A percentile compares a stretch with the other conserved stretches of the same genome.
Evolutionary conservation across 73 alveolate species (phyloP).

Genomic region (Tetrahymena borealis): DNA sequence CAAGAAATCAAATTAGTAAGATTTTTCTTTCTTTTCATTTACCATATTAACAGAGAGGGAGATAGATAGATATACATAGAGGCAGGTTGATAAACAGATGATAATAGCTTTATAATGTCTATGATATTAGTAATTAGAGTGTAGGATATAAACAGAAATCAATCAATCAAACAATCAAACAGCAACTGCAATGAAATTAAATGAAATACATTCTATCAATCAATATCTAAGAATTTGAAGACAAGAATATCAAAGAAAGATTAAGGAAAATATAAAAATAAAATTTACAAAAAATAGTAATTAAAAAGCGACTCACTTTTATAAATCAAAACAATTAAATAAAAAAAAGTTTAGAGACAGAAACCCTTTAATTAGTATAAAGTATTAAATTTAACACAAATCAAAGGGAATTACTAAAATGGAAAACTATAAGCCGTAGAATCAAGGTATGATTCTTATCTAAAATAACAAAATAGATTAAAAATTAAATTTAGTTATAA

Average conservation of each 20-base stretch:
- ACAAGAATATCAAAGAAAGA: not conserved
- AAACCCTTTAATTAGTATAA: not conserved
- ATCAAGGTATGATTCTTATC: not conserved
- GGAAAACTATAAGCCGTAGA: not conserved
- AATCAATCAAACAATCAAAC: no score
- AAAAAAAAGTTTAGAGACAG: not conserved
- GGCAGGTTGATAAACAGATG: no score
- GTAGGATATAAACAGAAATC: no score
- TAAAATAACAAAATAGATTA: not conserved
- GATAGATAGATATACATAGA: no score
- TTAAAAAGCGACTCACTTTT: not conserved
- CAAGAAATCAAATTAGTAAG: no score
- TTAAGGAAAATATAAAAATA: not conserved
- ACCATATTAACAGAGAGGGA: no score
- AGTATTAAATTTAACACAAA: not conserved
- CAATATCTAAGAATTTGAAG: not conserved
- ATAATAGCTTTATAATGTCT: no score
- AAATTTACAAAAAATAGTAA: not conserved
- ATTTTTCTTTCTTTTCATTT: no score
- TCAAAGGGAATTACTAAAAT: not conserved
- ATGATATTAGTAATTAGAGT: no score
- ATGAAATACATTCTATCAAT: no score
- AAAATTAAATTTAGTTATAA: not conserved
- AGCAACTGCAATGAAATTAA: no score
- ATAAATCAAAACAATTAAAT: not conserved